These are phyloP conservation scores for Dimocarpus longan DNA, from an alignment of 345 rosid genomes.

Conservation along the genomic window DNA sequence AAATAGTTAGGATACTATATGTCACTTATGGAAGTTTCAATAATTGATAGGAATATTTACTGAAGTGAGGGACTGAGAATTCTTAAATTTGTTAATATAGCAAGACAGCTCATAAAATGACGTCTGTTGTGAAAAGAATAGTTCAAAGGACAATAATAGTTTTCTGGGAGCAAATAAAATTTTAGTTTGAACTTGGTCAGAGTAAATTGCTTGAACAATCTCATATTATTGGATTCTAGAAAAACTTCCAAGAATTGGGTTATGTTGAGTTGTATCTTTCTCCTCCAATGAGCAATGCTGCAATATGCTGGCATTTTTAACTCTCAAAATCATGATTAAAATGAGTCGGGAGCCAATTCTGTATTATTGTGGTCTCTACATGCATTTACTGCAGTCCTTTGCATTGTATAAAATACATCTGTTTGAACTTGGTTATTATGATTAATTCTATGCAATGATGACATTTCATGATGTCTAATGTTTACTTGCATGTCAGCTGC, in stretches of 20 bases:
- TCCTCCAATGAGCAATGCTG: background rate
- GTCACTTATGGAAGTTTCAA: no score
- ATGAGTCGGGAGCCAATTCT: background rate
- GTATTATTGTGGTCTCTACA: background rate
- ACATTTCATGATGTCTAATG: slow-evolving; percentile 19
- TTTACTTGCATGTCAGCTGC: slow-evolving; percentile 42
- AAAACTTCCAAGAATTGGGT: background rate
- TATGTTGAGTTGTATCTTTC: background rate
- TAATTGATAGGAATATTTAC: no score
- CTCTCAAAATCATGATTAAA: background rate
- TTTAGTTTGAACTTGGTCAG: background rate
- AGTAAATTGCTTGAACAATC: background rate
- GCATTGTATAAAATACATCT: slow-evolving; percentile 10
- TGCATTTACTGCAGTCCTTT: background rate
- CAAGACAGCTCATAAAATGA: background rate
- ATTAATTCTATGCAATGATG: background rate
- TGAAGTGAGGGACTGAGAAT: background rate
- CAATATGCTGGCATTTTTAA: background rate
- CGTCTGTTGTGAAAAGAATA: background rate
- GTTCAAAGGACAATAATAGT: background rate
- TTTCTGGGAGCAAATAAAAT: background rate
- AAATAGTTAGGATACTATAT: background rate
- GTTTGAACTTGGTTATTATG: slow-evolving; percentile 1
- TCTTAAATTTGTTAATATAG: background rate
- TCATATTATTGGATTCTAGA: background rate